Evolutionary conservation across 257 asterid genomes (phyloP).

Genomic region (Henckelia pumila): DNA sequence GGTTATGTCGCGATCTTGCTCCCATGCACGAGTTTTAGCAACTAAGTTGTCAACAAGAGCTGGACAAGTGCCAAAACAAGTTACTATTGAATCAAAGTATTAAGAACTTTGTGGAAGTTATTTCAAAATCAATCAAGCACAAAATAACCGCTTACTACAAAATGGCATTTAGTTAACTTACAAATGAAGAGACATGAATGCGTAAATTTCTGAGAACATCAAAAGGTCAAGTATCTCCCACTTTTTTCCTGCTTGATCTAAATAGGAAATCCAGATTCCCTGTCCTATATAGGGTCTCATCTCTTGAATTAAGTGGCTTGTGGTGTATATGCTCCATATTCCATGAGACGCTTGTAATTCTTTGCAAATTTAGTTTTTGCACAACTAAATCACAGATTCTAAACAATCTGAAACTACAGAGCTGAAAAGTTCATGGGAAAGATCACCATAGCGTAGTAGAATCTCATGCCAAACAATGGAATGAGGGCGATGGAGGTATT

Average conservation of each 20-base stretch:
- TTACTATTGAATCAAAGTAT: neutral
- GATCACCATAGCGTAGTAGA: neutral
- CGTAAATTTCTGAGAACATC: too few relatives aligned
- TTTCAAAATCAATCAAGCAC: too few relatives aligned
- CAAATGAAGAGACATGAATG: too few relatives aligned
- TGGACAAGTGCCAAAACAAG: slow-evolving; percentile 29
- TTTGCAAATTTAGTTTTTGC: too few relatives aligned
- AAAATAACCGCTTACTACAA: too few relatives aligned
- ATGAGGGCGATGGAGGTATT: neutral
- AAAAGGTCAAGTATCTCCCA: too few relatives aligned
- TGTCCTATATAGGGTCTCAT: too few relatives aligned
- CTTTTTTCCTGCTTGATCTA: too few relatives aligned
- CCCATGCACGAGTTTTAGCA: slow-evolving; percentile 62
- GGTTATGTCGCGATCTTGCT: slow-evolving; percentile 51
- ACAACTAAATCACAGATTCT: neutral
- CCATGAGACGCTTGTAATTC: too few relatives aligned
- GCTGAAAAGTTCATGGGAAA: neutral
- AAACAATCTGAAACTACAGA: neutral
- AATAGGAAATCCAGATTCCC: too few relatives aligned
- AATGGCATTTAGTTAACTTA: neutral
- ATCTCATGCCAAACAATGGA: neutral
- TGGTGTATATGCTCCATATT: too few relatives aligned
- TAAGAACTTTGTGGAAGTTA: neutral
- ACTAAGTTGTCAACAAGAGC: slow-evolving; percentile 62
- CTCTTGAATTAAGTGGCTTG: too few relatives aligned